Evolutionary conservation across 2,329 filamentous ascomycete genomes (phyloP).

Genomic region (Cladophialophora bantiana): DNA sequence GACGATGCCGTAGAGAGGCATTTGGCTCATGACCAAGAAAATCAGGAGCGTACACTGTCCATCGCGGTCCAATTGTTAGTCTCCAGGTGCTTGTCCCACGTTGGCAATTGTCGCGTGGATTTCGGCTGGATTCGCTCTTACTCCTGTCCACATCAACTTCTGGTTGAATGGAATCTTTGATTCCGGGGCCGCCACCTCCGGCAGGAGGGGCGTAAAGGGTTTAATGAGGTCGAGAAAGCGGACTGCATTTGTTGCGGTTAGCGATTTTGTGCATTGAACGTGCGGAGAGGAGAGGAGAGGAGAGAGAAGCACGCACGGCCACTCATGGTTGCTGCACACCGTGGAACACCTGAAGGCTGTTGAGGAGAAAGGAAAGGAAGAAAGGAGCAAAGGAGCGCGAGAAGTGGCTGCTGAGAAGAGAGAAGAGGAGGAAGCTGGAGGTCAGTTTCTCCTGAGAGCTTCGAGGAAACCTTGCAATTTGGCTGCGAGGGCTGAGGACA

Average conservation of each 20-base stretch:
- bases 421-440: constrained; percentile 4
- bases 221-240: constrained; percentile 99
- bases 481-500: constrained; percentile 18
- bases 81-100: constrained; percentile 13
- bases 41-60: constrained; percentile 83
- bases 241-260: constrained; percentile 62
- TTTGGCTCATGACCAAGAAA: constrained; percentile 99
- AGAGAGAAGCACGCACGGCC: constrained; percentile 30
- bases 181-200: constrained; percentile 97
- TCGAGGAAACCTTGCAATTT: constrained; percentile 16
- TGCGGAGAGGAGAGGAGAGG: constrained; percentile 23
- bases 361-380: constrained; percentile 8
- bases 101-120: constrained; percentile 17
- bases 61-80: constrained; percentile 26
- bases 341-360: constrained; percentile 20
- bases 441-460: constrained; percentile 25
- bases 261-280: constrained; percentile 26
- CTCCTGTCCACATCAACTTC: constrained; percentile 92
- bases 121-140: constrained; percentile 46
- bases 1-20: constrained; percentile 98
- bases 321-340: constrained; percentile 32
- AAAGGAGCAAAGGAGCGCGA: constrained; percentile 2
- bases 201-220: constrained; percentile 98
- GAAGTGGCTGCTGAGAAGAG: constrained; percentile 4
- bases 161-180: constrained; percentile 99